Evolutionary conservation across 306 rosid genomes (phyloP).

Genomic region (Medicago arabica): DNA sequence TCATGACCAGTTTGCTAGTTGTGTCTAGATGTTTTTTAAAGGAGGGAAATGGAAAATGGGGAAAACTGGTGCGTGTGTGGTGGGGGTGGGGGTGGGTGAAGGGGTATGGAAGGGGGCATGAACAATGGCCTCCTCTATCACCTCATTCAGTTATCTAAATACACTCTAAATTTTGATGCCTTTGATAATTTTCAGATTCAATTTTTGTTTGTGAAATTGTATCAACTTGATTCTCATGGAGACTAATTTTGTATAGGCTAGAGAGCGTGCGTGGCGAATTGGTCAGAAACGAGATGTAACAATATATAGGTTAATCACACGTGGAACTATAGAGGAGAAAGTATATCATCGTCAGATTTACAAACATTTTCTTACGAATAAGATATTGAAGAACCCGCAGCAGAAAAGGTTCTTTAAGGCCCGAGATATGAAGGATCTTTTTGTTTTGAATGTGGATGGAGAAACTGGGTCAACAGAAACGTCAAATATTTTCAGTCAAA

Average conservation of each 20-base stretch:
- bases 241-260: conserved; percentile 61
- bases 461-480: conserved; percentile 86
- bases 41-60: not conserved
- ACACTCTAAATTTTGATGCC: conserved; percentile 25
- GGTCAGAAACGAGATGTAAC: conserved; percentile 98
- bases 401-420: conserved; percentile 97
- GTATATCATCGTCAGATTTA: conserved; percentile 97
- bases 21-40: conserved; percentile 4
- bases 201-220: conserved; percentile 34
- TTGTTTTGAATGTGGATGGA: conserved; percentile 72
- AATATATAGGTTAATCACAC: conserved; percentile 88
- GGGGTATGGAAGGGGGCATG: not conserved
- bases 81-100: not conserved
- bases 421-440: conserved; percentile 98
- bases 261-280: conserved; percentile 99
- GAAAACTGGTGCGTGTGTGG: not conserved
- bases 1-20: conserved; percentile 26
- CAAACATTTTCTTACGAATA: conserved; percentile 95
- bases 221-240: conserved; percentile 32
- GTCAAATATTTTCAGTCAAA: conserved; percentile 74
- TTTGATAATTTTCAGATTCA: conserved; percentile 27
- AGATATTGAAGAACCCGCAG: conserved; percentile 92
- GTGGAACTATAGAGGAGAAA: conserved; percentile 97
- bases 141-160: conserved; percentile 14
- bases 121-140: conserved; percentile 23